Base-by-base conservation (phyloP, 2,329 filamentous ascomycete genomes). In the Myriosclerotinia curreyana region DNA sequence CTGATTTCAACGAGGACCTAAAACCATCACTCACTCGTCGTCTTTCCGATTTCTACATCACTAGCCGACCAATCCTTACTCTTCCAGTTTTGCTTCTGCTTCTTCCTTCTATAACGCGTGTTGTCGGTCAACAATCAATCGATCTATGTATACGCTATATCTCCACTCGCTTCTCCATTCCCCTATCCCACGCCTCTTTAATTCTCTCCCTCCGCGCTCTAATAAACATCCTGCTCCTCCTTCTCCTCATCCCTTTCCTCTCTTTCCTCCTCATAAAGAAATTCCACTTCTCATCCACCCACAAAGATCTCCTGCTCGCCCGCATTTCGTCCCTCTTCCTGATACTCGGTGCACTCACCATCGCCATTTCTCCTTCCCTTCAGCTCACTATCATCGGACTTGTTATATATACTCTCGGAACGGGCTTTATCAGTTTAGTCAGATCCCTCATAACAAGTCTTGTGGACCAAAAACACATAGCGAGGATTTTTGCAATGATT, bases 61-160 rank as follows among this genome's bases (percentile, higher is more conserved):
- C 31, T 61, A 64, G 36, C 68, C 73, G 4, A 62, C 71, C 17
- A 50, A 65, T 25, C 63, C 75, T 8, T 62, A 71, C 72, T 5
- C 54, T 69, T 0, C 69, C 72, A 2, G 68, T 75, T 2, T 44
- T 73, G 2, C 51, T 78, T 15, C 66, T 77, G 8, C 46, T 78
- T 14, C 22, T 71, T 2, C 67, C 68, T 6, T 74, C 73, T 51
- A 55, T 71, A 25, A 58, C 66, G 28, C 59, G 63, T 3, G 60
- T 69, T 6, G 68, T 73, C 36, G 48, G 31, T 17, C 6, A 48
- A 1, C 64, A 70, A 51, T 64, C 67, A 3, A 64, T 69, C 17
- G 63, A 66, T 2, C 56, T 74, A 20, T 67, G 64, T 8, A 59
- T 71, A 17, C 69, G 70, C n/a, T 74, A 74, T 50, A 67, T 74